Base-by-base conservation (phyloP, 129 eudicot species). In the Pseudognaphalium luteoalbum region DNA sequence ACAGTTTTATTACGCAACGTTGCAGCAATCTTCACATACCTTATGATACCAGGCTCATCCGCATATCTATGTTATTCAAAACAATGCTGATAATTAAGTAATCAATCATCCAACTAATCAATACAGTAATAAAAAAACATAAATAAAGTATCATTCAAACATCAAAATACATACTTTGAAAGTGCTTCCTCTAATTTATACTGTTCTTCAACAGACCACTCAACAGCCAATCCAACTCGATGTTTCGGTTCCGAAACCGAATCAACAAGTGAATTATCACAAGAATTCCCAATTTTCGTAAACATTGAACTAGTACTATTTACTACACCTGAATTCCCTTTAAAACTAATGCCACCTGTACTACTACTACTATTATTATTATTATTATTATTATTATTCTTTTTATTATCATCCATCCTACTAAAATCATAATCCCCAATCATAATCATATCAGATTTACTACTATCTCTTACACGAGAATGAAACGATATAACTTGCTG, bases 191-290 rank as follows among this genome's bases (percentile, higher is more conserved):
- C 95, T 81, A 93, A 74, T 70, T 81, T 88, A 87, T 81, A 82
- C 74, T 93, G 95, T 73, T 93, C 98, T 71, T 88, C 95, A 67
- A 80, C 87, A 32, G 95, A 79, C 98, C 98, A 93, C 81, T 93
- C 96, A 6, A 76, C 96, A 19, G 87, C 88, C 60, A 81, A 77
- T 14, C 91, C 95, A 32, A 87, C 72, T n/a, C 88, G 86, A 12
- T 85, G 86, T 85, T 90, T 93, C 71, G 78, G 72, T 72, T 90
- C 96, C 4, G 90, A 86, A 17, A 75, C 89, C 0, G 93, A 82
- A 74, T 92, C 93, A 35, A 87, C 82, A 60, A 73, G 80, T 22
- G 98, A 80, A 65, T 47, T 47, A 47, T 84, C 79, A 58, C 87
- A 78, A 64, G 86, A 70, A 78, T 52, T 85, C 32, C 83, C 80